Percentiles rank a stretch among this genome's conserved stretches.
Conservation (phyloP, 1,139 yeast genomes). For the Nematodospora anomalae region DNA sequence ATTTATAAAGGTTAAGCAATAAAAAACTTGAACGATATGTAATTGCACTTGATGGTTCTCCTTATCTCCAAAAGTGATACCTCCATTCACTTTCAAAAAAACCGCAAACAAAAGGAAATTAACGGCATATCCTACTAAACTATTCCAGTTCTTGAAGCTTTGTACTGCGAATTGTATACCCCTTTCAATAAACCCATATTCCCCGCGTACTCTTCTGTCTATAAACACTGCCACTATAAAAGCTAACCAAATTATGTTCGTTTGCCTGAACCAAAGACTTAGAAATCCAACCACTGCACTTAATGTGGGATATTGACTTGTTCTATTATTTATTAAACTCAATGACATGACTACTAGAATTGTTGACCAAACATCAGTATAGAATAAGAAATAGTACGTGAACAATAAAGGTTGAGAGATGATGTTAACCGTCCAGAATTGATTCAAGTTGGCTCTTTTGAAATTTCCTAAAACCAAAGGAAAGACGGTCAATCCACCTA, state of each 20-base stretch:
- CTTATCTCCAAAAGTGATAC: conserved; percentile 86
- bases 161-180: conserved; percentile 20
- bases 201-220: conserved; percentile 38
- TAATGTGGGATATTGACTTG: conserved; percentile 16
- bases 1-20: conserved; percentile 64
- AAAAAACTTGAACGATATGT: conserved; percentile 80
- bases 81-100: conserved; percentile 67
- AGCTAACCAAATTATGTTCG: conserved; percentile 84
- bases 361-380: conserved; percentile 94
- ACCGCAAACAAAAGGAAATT: conserved; percentile 53
- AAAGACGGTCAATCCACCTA: conserved; percentile 60
- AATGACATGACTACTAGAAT: conserved; percentile 52
- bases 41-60: conserved; percentile 72
- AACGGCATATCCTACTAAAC: conserved; percentile 50
- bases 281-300: conserved; percentile 52
- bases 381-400: conserved; percentile 73
- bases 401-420: conserved; percentile 68
- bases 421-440: conserved; percentile 51
- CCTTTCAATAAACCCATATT: conserved; percentile 12
- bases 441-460: conserved; percentile 25
- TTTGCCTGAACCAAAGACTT: conserved; percentile 80
- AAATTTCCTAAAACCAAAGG: conserved; percentile 39
- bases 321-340: conserved; percentile 34
- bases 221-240: conserved; percentile 59
- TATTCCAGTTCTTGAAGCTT: conserved; percentile 24